A percentile compares a stretch with the other conserved stretches of the same genome.
These are phyloP conservation scores for Colletotrichum truncatum DNA, from an alignment of 2,329 filamentous ascomycete genomes.

Conservation along the genomic window DNA sequence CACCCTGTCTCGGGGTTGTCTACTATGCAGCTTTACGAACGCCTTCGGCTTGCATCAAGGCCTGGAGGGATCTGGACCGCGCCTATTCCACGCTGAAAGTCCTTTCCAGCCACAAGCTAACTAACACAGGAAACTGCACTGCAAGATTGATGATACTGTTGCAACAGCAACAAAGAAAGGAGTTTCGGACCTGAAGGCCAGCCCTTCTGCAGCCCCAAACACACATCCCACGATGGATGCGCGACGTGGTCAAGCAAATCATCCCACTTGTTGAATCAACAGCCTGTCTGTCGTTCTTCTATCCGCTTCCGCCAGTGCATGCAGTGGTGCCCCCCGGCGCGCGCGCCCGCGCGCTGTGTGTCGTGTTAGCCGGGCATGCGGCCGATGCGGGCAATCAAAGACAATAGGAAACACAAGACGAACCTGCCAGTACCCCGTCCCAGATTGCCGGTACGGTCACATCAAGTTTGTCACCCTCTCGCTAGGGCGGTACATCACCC, in stretches of 20 bases:
- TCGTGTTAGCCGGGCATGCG: slow-evolving; percentile 1
- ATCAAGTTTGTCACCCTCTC: slow-evolving; percentile 18
- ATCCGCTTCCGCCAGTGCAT: background rate
- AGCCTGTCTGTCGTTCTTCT: background rate
- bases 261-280: background rate
- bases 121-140: background rate
- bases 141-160: background rate
- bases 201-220: background rate
- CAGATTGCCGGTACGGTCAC: slow-evolving; percentile 24
- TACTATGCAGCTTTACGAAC: background rate
- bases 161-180: slow-evolving; percentile 1
- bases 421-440: slow-evolving; percentile 20
- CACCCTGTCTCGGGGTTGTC: too few relatives aligned
- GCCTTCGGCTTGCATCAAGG: background rate
- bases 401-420: slow-evolving; percentile 20
- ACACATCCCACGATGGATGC: background rate
- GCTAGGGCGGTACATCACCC: slow-evolving; percentile 23
- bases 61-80: background rate
- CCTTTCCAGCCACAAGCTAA: background rate
- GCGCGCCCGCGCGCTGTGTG: background rate
- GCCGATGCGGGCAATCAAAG: slow-evolving; percentile 3
- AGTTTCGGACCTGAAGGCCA: background rate
- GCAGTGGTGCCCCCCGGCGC: slow-evolving; percentile 2
- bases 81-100: background rate
- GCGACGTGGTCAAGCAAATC: background rate